Percentiles rank a stretch among this genome's conserved stretches.
Evolutionary conservation across 345 rosid species (phyloP).

Genomic region (Heritiera fomes): DNA sequence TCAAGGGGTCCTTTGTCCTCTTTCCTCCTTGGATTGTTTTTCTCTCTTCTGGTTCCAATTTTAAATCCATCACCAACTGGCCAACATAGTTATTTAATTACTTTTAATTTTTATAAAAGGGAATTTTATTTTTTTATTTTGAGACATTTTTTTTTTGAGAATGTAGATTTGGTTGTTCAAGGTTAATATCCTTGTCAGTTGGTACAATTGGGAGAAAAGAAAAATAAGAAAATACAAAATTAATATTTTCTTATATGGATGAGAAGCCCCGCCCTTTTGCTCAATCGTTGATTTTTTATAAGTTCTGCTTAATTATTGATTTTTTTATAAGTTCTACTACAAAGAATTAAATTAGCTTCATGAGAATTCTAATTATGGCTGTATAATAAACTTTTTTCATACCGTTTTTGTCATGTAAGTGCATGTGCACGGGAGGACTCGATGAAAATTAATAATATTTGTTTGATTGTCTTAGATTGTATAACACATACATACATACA

Average conservation of each 20-base stretch:
- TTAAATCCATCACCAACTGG: neutral
- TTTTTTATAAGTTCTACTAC: neutral
- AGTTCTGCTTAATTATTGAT: too few relatives aligned
- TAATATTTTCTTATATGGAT: neutral
- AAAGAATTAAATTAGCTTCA: neutral
- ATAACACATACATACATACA: too few relatives aligned
- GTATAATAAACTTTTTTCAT: too few relatives aligned
- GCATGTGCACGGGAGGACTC: neutral
- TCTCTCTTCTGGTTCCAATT: neutral
- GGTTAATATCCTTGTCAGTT: slow-evolving; percentile 25
- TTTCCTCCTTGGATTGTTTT: neutral
- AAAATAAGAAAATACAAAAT: neutral
- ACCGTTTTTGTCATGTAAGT: too few relatives aligned
- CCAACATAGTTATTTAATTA: neutral
- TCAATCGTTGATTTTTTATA: neutral
- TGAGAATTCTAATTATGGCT: neutral
- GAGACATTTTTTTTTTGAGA: neutral
- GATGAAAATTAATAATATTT: neutral
- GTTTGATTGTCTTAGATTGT: neutral
- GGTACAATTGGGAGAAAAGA: neutral
- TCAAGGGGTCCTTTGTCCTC: neutral
- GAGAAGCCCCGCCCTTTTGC: neutral
- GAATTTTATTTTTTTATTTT: neutral
- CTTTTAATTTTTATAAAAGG: neutral
- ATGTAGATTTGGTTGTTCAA: slow-evolving; percentile 15